Conservation (phyloP, 2,329 filamentous ascomycete genomes). For the Acephala macrosclerotiorum region DNA sequence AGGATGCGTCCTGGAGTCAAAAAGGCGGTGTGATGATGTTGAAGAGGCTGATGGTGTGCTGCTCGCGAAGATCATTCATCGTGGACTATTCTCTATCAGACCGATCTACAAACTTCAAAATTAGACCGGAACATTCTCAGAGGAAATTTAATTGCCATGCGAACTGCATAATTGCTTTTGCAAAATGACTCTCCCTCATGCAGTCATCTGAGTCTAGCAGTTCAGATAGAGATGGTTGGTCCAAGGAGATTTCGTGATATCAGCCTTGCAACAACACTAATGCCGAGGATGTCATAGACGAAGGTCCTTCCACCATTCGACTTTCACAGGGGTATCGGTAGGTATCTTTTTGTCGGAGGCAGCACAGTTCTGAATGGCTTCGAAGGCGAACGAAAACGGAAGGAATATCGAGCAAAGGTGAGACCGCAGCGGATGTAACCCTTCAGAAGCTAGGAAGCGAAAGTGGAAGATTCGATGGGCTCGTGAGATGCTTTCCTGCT, state of each 20-base stretch:
- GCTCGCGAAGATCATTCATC: constrained; percentile 34
- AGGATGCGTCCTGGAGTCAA: constrained; percentile 28
- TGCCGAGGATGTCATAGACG: constrained; percentile 22
- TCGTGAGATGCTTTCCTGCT: not conserved
- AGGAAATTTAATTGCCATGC: constrained; percentile 6
- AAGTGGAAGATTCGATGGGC: constrained; percentile 13
- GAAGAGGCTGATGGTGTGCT: constrained; percentile 33
- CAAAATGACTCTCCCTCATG: constrained; percentile 15
- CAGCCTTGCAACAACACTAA: constrained; percentile 27
- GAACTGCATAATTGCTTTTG: constrained; percentile 18
- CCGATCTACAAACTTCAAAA: constrained; percentile 6
- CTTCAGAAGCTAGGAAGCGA: constrained; percentile 15
- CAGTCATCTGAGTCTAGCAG: constrained; percentile 22
- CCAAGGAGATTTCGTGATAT: constrained; percentile 20
- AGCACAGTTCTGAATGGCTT: constrained; percentile 14
- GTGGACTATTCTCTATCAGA: constrained; percentile 6
- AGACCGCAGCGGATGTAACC: constrained; percentile 24
- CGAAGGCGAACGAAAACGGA: constrained; percentile 10
- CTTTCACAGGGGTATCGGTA: constrained; percentile 9
- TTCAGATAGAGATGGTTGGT: constrained; percentile 17
- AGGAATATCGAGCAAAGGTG: constrained; percentile 5
- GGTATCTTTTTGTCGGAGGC: constrained; percentile 8
- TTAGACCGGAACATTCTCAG: constrained; percentile 8
- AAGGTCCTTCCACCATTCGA: constrained; percentile 16
- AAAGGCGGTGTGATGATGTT: constrained; percentile 33